A percentile compares a stretch with the other conserved stretches of the same genome.
These are phyloP conservation scores for Leptographium procerum DNA, from an alignment of 2,329 filamentous ascomycete species.

Conservation along the genomic window DNA sequence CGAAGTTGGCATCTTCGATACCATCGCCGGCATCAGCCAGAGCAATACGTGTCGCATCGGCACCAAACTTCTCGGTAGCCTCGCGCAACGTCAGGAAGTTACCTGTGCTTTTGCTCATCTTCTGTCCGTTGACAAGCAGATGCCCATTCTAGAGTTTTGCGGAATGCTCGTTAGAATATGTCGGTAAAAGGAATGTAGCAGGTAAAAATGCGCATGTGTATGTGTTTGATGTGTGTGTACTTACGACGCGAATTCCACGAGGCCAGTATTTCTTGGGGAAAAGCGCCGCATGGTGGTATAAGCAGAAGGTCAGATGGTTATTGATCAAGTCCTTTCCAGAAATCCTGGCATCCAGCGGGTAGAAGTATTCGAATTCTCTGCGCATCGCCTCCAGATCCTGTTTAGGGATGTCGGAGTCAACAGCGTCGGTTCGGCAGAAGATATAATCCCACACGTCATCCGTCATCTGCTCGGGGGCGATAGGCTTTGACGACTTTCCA, in stretches of 20 bases:
- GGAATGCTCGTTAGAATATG: background rate
- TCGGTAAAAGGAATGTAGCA: background rate
- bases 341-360: constrained; percentile 78
- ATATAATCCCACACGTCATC: constrained; percentile 96
- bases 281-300: constrained; percentile 86
- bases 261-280: constrained; percentile 89
- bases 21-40: constrained; percentile 91
- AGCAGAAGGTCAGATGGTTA: constrained; percentile 91
- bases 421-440: constrained; percentile 64
- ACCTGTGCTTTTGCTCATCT: constrained; percentile 96
- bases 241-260: constrained; percentile 55
- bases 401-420: constrained; percentile 61
- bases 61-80: constrained; percentile 82
- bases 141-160: constrained; percentile 56
- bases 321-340: constrained; percentile 89
- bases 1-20: constrained; percentile 93
- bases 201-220: too few relatives aligned
- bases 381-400: constrained; percentile 60
- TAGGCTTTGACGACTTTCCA: constrained; percentile 52
- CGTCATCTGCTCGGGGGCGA: constrained; percentile 77
- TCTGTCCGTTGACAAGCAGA: constrained; percentile 87
- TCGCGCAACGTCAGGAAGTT: constrained; percentile 92
- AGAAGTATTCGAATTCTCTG: constrained; percentile 93
- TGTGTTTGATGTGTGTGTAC: background rate
- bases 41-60: constrained; percentile 78